Base-by-base conservation (phyloP, 2,329 filamentous ascomycete species). In the Pyricularia sp. region DNA sequence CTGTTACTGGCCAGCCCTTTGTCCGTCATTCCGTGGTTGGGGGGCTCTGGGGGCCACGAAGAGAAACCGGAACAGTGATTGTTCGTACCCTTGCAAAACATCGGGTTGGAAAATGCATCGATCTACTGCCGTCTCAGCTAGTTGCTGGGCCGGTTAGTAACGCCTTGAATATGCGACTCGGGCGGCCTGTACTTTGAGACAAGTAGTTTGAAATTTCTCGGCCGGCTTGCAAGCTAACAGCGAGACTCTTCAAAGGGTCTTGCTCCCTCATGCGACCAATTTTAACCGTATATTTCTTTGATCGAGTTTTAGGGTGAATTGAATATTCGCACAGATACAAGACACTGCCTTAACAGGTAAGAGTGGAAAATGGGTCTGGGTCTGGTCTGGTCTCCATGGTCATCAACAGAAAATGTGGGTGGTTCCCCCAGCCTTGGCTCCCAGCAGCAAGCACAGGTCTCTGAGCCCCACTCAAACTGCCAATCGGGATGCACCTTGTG, bases 41-140 rank as follows among this genome's bases (percentile, higher is more conserved):
- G 65, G 65, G 65, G 67, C 67, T 31, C 67, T 68, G 67, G 67
- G 67, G 58, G 5, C 58, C 67, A 68, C 67, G 67, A 68, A 68
- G 59, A 63, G 55, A 68, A 68, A 68, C 67, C 67, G 67, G 67
- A 68, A 59, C 67, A 68, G 58, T 5, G 17, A 42, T 30, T 59
- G 23, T 61, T 68, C 67, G 31, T 59, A 68, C 58, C 67, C 67
- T 59, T 68, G 67, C 67, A 68, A 23, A 61, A 31, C 59, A 31
- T 68, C 67, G 58, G 67, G 58, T 63, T 42, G 17, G 58, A 25
- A 42, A 25, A 61, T 68, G 67, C 58, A 68, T 68, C 33, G 65
- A 26, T 26, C 26, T 26, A n/a, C 25, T 65, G 28, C 28, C 64
- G 64, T 65, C 64, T 65, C 64, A 36, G 64, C 31, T 65, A 31